Evolutionary conservation across 2,329 filamentous ascomycete genomes (phyloP), one percentile per base, ranked within the genome.

Genomic region (Davidsoniella neocaledoniae): DNA sequence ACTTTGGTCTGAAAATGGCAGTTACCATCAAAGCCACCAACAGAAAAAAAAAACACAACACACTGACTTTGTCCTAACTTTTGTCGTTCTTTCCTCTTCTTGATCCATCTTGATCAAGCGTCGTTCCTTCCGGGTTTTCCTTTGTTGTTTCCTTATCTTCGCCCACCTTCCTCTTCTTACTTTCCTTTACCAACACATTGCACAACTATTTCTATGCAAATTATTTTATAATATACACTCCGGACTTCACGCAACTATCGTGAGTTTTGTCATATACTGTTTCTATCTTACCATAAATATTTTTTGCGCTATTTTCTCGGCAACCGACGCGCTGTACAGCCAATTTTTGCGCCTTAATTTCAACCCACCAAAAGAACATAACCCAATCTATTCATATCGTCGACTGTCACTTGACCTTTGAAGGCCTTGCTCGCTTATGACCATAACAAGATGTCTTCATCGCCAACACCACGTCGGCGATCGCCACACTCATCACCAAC

Each of bases 401-500:
- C n/a, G 43, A 16, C 25, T 17, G 12, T 33, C 12, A 9, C 29
- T 33, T 10, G 12, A 33, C 29, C 29, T 9, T 5, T 9, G 6
- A 33, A 33, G 29, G 29, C 29, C 29, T 33, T 33, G 12, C 29
- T 12, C 29, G 29, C 6, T 12, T 33, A 33, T 33, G 29, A 9
- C n/a, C 14, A 19, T 37, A n/a, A 19, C 23, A 26, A 43, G 2
- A 50, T 46, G 49, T 38, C 49, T 14, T 44, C 43, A n/a, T 29
- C 49, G 43, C 43, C 43, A 23, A 38, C 36, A 46, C 25, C 37
- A 8, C 49, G 26, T 17, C 49, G 49, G 38, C 43, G 26, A 9
- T 40, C 43, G 33, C 37, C 49, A 21, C 16, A 39, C 19, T 16
- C 49, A 36, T 50, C 49, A 4, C 49, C 49, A 19, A 39, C 49